Evolutionary conservation across 1,284 basidiomycete species (phyloP), one percentile per base, ranked within the genome.

Genomic region (Papiliotrema nemorosa): DNA sequence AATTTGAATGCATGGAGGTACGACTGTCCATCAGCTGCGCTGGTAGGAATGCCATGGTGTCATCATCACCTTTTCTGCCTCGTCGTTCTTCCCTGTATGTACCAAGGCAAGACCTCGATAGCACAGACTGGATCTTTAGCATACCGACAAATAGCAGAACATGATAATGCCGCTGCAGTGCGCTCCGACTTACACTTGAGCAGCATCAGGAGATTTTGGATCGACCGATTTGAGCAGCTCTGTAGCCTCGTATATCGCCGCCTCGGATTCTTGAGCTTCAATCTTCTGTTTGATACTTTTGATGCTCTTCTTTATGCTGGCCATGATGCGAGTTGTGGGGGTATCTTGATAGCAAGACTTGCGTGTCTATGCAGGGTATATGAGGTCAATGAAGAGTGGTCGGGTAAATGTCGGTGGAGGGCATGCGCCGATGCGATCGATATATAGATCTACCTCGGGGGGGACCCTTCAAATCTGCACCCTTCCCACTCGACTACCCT

Each of bases 151-250:
- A 41, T 4, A 5, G 18, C 20, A 21, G 20, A 22, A 21, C n/a
- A 41, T 22, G 18, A n/a, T 22, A n/a, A n/a, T n/a, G n/a, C n/a
- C n/a, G n/a, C n/a, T n/a, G n/a, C n/a, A n/a, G n/a, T n/a, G n/a
- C n/a, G n/a, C n/a, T n/a, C n/a, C n/a, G n/a, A 78, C 86, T 67
- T 69, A 92, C 88, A 85, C 87, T 60, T 85, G 84, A 60, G 90
- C 57, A 14, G 63, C 67, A 16, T 74, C 67, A 18, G 65, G 55
- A 7, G 62, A 83, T 53, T 84, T 79, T 21, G 78, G 72, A 12
- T 84, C 82, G 25, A 84, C 80, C 56, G 83, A 79, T 56, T 81
- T 83, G 6, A 89, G 53, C 6, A 73, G 58, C 26, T 66, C 47
- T 0, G 64, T 72, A 2, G 66, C 54, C 37, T 69, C 66, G 18